A percentile compares a stretch with the other conserved stretches of the same genome.
These are phyloP conservation scores for Lyophyllum shimeji DNA, from an alignment of 768 basidiomycete species.

Conservation along the genomic window DNA sequence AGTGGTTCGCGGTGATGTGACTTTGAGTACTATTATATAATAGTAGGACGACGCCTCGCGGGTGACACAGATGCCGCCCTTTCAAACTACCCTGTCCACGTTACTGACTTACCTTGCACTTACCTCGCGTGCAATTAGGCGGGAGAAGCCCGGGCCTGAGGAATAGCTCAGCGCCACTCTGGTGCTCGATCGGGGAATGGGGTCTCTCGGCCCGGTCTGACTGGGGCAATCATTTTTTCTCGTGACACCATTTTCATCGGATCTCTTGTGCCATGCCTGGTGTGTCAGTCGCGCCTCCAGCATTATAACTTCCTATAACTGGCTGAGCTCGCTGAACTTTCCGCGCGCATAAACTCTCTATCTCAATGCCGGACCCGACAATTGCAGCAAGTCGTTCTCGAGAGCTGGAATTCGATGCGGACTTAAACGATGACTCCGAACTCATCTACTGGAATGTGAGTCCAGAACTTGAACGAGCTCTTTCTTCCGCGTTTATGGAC, in stretches of 20 bases:
- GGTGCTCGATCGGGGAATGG: not conserved
- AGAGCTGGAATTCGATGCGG: not conserved
- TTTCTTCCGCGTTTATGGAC: not conserved
- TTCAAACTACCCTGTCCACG: too few relatives aligned
- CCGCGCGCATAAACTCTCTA: not conserved
- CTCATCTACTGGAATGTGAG: slow-evolving; percentile 20
- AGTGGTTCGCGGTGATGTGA: too few relatives aligned
- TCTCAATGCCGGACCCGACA: not conserved
- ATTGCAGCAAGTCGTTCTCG: not conserved
- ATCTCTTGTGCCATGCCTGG: not conserved
- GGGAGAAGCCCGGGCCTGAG: too few relatives aligned
- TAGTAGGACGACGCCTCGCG: too few relatives aligned
- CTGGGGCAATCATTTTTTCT: not conserved
- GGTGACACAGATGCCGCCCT: too few relatives aligned
- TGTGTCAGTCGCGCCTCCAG: too few relatives aligned
- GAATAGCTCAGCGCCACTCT: too few relatives aligned
- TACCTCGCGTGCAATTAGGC: too few relatives aligned
- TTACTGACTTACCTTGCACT: too few relatives aligned
- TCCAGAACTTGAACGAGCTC: not conserved
- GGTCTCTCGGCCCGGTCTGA: not conserved
- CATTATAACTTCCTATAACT: not conserved
- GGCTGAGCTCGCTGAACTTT: not conserved
- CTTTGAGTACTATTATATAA: too few relatives aligned
- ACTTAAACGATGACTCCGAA: slow-evolving; percentile 8
- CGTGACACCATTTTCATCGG: not conserved